phyloP scores from a whole-genome alignment of 108 stramenopile genomes.

The Cyclotella kingstonii region DNA sequence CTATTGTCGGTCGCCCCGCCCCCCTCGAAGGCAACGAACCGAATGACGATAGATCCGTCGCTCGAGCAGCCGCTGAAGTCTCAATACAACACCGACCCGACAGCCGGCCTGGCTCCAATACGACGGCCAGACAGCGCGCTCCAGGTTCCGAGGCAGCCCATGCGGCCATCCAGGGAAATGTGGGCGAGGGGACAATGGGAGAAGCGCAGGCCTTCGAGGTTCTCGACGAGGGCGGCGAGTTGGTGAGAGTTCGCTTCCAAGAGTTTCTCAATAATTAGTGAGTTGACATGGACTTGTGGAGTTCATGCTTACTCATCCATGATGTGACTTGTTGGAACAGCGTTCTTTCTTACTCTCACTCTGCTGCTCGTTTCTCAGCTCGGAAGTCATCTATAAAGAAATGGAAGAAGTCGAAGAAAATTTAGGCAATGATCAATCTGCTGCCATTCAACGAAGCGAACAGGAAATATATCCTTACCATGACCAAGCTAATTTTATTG shows the following conservation, averaged over 20 bases:
- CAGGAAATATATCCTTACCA: constrained; percentile 65
- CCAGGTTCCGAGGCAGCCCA: constrained; percentile 42
- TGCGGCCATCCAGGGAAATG: constrained; percentile 72
- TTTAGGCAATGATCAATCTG: constrained; percentile 14
- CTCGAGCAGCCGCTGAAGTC: constrained; percentile 21
- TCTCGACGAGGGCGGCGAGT: constrained; percentile 72
- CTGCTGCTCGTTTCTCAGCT: not conserved
- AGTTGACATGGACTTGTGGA: constrained; percentile 27
- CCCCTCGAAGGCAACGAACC: not conserved
- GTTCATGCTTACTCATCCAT: not conserved
- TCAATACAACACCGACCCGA: constrained; percentile 7
- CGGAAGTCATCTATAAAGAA: not conserved
- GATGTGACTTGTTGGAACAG: too few species aligned
- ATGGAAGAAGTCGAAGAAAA: constrained; percentile 30
- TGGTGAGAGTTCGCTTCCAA: constrained; percentile 67
- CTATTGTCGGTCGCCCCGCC: too few species aligned
- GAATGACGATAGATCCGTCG: constrained; percentile 5
- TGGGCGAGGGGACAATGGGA: constrained; percentile 39
- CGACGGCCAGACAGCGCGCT: constrained; percentile 6
- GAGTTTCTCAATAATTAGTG: constrained; percentile 69
- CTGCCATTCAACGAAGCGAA: constrained; percentile 7
- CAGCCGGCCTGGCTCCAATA: too few species aligned
- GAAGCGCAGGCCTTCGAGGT: constrained; percentile 45
- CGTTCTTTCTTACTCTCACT: not conserved
- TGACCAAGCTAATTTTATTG: constrained; percentile 67